Evolutionary conservation across 139 green algal species (phyloP).

Genomic region (Nannochloris sp.): DNA sequence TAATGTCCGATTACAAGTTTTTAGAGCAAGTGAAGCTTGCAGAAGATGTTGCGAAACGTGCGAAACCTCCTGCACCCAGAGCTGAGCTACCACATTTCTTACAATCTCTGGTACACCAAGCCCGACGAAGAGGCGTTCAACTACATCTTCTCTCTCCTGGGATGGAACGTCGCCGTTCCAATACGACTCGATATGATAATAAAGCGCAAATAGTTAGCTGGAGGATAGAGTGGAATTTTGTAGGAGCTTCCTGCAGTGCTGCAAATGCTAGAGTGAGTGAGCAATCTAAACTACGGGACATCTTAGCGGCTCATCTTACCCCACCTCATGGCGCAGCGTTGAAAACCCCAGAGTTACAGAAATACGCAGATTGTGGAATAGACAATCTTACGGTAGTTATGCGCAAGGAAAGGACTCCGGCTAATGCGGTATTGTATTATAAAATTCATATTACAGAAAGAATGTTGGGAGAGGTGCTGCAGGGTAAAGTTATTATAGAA

Average conservation of each 20-base stretch:
- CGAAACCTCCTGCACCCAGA: constrained; percentile 17
- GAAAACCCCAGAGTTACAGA: constrained; percentile 3
- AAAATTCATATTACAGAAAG: constrained; percentile 1
- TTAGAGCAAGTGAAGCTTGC: constrained; percentile 28
- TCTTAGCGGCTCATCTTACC: constrained; percentile 11
- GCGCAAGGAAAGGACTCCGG: constrained; percentile 22
- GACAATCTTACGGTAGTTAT: constrained; percentile 8
- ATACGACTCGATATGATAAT: constrained; percentile 31
- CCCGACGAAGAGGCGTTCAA: constrained; percentile 15
- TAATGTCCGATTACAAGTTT: constrained; percentile 31
- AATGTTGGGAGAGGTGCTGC: constrained; percentile 9
- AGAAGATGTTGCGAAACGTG: constrained; percentile 30
- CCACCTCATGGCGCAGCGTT: constrained; percentile 3
- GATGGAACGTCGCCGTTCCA: constrained; percentile 27
- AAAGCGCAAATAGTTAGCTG: constrained; percentile 19
- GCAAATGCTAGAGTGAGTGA: constrained; percentile 8
- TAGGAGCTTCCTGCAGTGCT: neutral
- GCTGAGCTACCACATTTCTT: constrained; percentile 24
- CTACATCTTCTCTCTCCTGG: constrained; percentile 29
- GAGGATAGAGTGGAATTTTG: constrained; percentile 31
- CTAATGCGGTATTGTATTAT: constrained; percentile 16
- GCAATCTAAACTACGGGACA: neutral
- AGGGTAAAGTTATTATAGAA: constrained; percentile 22
- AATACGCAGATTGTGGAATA: neutral
- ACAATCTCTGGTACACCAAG: constrained; percentile 26